Evolutionary conservation across 129 eudicot species (phyloP), one percentile per base, ranked within the genome.

Genomic region (Logfia minima): DNA sequence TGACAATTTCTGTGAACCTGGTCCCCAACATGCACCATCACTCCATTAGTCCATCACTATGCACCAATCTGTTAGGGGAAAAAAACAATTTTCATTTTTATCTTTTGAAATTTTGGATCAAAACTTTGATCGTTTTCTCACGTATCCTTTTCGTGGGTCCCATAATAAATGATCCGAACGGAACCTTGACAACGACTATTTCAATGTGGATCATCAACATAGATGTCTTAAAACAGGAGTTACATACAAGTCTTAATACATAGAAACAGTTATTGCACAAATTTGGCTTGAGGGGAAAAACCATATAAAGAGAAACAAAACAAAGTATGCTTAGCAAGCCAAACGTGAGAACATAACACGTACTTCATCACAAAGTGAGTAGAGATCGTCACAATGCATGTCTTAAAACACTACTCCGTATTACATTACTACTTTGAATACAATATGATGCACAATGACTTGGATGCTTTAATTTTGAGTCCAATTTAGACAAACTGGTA

Each of bases 21-120:
- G 77, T 79, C 77, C 82, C 77, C 39, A 26, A 23, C 67, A 79
- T 71, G 77, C 83, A 62, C 68, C 37, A 77, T 55, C 68, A 77
- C n/a, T 48, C 5, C 6, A 14, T 48, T 48, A 8, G 10, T 34
- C 45, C 70, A 65, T 31, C 70, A 65, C 22, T 71, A 78, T 78
- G 60, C 75, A 77, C n/a, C 77, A 31, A 70, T 43, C 52, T 48
- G 71, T 31, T 26, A 31, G 16, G 35, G 34, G 21, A 31, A 29
- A 22, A 8, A 9, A n/a, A 6, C 11, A 6, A n/a, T 58, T 58
- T 58, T 19, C 28, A 6, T 19, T 19, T 19, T 32, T 10, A 5
- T 21, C 28, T 66, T 66, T 66, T 66, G 39, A 18, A 37, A 8
- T 29, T 29, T 29, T 29, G 58, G 35, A 45, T 29, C n/a, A 70